These are phyloP conservation scores for Glutinoglossum americanum DNA, from an alignment of 495 filamentous ascomycete genomes.

Conservation along the genomic window DNA sequence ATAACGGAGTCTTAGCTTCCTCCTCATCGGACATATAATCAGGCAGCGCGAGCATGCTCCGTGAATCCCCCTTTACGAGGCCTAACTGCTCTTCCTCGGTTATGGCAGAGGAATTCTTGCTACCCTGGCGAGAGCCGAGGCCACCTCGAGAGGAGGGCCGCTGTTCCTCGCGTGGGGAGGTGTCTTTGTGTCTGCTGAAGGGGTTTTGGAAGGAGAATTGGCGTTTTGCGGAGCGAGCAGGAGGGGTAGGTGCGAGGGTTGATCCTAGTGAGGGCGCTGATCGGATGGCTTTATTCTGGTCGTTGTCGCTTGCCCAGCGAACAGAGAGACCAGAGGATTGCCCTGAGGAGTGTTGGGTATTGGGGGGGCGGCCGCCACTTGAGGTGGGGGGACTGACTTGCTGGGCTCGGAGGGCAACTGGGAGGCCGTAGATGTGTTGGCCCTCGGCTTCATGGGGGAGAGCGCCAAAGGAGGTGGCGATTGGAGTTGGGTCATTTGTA, in stretches of 20 bases:
- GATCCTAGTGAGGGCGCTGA: constrained; percentile 8
- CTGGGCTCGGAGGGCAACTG: constrained; percentile 6
- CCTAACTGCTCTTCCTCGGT: constrained; percentile 84
- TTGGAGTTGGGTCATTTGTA: not conserved
- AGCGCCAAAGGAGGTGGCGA: not conserved
- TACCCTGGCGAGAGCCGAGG: constrained; percentile 22
- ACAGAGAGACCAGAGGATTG: not conserved
- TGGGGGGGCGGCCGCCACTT: not conserved
- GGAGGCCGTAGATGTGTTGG: constrained; percentile 12
- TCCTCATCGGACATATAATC: not conserved
- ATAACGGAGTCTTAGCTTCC: not conserved
- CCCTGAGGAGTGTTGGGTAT: not conserved
- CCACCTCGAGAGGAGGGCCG: constrained; percentile 16
- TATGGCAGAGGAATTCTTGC: constrained; percentile 20
- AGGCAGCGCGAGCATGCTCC: not conserved
- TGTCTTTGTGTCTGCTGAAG: constrained; percentile 29
- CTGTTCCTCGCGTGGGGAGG: constrained; percentile 11
- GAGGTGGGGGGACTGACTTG: not conserved
- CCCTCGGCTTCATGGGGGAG: not conserved
- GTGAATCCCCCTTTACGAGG: constrained; percentile 55
- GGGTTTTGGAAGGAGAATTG: constrained; percentile 87
- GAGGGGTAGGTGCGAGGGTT: constrained; percentile 24
- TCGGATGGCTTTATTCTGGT: not conserved
- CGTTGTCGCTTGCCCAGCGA: constrained; percentile 19
- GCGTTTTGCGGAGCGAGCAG: constrained; percentile 28